Conservation (phyloP, 176 grass and related monocot genomes). For the Leersia perrieri region DNA sequence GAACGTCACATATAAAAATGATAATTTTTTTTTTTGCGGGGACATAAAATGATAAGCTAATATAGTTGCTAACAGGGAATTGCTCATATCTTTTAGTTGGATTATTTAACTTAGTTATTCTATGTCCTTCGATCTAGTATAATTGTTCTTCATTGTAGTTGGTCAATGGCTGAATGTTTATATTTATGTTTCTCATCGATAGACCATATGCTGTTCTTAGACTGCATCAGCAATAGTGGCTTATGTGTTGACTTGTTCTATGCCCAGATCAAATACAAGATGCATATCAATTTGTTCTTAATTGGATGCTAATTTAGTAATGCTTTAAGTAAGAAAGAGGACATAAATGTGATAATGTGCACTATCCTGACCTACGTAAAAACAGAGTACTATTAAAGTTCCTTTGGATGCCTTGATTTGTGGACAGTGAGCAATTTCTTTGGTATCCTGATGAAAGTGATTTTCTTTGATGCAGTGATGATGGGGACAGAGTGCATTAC, state of each 20-base stretch:
- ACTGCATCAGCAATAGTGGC: not conserved
- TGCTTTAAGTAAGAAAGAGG: not conserved
- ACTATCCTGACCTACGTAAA: not conserved
- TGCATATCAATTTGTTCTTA: not conserved
- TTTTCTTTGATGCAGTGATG: constrained; percentile 38
- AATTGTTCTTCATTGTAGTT: not conserved
- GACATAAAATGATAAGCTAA: not conserved
- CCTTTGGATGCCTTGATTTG: not conserved
- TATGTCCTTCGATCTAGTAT: not conserved
- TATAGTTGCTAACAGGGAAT: not conserved
- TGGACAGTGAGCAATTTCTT: not conserved
- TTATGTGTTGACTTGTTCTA: not conserved
- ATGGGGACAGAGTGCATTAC: constrained; percentile 65
- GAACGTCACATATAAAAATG: not conserved
- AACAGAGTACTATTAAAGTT: not conserved
- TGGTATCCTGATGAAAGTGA: constrained; percentile 11
- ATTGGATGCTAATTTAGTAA: not conserved
- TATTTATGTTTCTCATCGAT: not conserved
- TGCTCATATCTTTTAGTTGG: not conserved
- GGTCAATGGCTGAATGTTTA: not conserved
- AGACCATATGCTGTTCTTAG: not conserved
- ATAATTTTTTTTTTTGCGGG: no score
- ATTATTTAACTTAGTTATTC: not conserved
- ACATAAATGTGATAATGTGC: not conserved
- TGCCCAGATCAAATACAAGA: not conserved